Base-by-base conservation (phyloP, 805 yeast genomes). In the Starmerella sp. region DNA sequence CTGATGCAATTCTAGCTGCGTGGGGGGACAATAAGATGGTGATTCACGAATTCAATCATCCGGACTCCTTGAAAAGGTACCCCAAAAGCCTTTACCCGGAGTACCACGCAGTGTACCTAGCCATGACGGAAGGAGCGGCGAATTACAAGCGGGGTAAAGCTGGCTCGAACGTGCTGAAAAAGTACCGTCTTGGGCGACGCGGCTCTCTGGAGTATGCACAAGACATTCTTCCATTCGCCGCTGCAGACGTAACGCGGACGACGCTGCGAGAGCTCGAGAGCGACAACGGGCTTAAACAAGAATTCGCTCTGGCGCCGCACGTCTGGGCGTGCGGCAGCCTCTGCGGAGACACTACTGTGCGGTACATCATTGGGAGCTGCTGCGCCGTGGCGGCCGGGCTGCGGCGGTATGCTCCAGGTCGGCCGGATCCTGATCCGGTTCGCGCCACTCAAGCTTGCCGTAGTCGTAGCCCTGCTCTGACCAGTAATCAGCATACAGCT, bases 401-500 rank as follows among this genome's bases (percentile, higher is more conserved):
- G 34, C 37, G 31, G 31, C 46, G 11, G 17, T 39, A 30, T 22
- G 38, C 42, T 32, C 43, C 75, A 54, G 15, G 38, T 54, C 57
- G 17, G 54, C 78, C 2, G 79, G 79, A 56, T 76, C 79, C 62
- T 76, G 79, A 60, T 76, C 80, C 1, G 79, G 79, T 60, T 76
- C 79, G 15, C 68, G 77, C 79, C 80, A 76, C 58, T 75, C 77
- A 58, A 74, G 76, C 13, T 72, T 73, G 54, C 73, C 77, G 50
- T 78, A 48, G 38, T 45, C 49, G 9, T 38, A 17, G 22, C 45
- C 29, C 38, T 47, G 34, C n/a, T 41, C 46, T 5, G 59, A 54
- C 64, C 63, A 60, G 46, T 60, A 60, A 49, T 62, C 61, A 1
- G 61, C 61, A 36, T 58, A 61, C 11, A 55, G 51, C 8, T 37